A percentile compares a stretch with the other conserved stretches of the same genome.
Conservation (phyloP, 495 filamentous ascomycete species). For the Bryoglossum gracile region DNA sequence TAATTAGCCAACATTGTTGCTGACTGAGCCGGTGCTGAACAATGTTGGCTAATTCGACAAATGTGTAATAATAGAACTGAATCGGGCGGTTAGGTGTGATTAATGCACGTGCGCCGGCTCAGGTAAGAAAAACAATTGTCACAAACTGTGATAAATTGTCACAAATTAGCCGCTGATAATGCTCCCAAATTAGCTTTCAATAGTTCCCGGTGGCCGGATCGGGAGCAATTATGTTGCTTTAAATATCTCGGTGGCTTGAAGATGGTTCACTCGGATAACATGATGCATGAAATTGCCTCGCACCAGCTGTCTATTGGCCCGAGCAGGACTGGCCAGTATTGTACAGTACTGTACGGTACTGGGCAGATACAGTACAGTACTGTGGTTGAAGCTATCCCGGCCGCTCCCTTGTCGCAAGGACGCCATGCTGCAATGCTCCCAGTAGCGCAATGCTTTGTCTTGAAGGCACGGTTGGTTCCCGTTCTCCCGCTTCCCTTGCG, state of each 20-base stretch:
- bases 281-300: conserved; percentile 4
- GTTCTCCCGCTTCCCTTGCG: conserved; percentile 3
- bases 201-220: conserved; percentile 7
- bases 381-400: too few species aligned
- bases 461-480: conserved; percentile 11
- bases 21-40: too few species aligned
- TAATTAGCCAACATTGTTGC: conserved; percentile 24
- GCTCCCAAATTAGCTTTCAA: conserved; percentile 22
- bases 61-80: conserved; percentile 20
- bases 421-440: too few species aligned
- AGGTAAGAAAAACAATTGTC: too few species aligned
- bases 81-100: conserved; percentile 25
- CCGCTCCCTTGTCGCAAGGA: too few species aligned
- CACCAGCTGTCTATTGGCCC: too few species aligned
- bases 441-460: too few species aligned
- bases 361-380: not conserved
- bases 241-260: conserved; percentile 12
- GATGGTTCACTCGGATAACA: not conserved
- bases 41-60: too few species aligned
- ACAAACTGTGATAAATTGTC: too few species aligned
- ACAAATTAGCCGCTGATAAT: not conserved
- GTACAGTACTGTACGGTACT: not conserved
- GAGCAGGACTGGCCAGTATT: not conserved
- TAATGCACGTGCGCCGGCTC: too few species aligned
- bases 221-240: conserved; percentile 22